A percentile compares a stretch with the other conserved stretches of the same genome.
Evolutionary conservation across 2,329 filamentous ascomycete species (phyloP).

Genomic region (Allantophomopsis cytisporea): DNA sequence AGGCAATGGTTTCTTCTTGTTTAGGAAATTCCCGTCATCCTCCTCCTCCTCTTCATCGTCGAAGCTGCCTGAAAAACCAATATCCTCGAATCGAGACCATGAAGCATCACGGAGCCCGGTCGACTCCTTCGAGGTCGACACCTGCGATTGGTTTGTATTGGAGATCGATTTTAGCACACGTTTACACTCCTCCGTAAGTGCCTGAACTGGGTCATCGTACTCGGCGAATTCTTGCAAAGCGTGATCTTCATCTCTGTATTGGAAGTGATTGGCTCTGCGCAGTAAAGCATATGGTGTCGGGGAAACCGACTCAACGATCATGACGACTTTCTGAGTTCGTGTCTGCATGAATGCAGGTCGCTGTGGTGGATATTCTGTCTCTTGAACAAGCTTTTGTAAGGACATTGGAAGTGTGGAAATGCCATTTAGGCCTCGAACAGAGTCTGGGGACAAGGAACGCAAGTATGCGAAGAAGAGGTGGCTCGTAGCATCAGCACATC

Average conservation of each 20-base stretch:
- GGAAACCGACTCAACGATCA: conserved; percentile 93
- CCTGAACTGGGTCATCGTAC: conserved; percentile 77
- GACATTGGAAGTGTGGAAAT: conserved; percentile 84
- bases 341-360: conserved; percentile 64
- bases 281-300: conserved; percentile 87
- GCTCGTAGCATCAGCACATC: conserved; percentile 87
- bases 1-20: conserved; percentile 28
- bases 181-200: conserved; percentile 85
- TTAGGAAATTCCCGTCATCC: conserved; percentile 23
- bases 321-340: conserved; percentile 77
- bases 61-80: conserved; percentile 70
- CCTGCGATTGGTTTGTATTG: conserved; percentile 72
- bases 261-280: conserved; percentile 84
- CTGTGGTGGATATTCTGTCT: conserved; percentile 88
- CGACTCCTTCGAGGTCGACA: conserved; percentile 55
- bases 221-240: conserved; percentile 78
- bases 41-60: conserved; percentile 60
- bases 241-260: conserved; percentile 79
- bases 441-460: conserved; percentile 75
- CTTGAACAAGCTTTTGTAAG: conserved; percentile 76
- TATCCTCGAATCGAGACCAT: conserved; percentile 93
- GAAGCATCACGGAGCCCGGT: conserved; percentile 72
- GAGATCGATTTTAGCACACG: conserved; percentile 84
- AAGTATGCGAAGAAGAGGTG: conserved; percentile 98
- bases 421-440: conserved; percentile 51